A percentile compares a stretch with the other conserved stretches of the same genome.
phyloP scores from a whole-genome alignment of 2,329 filamentous ascomycete species.

The Anthostomella pinea region DNA sequence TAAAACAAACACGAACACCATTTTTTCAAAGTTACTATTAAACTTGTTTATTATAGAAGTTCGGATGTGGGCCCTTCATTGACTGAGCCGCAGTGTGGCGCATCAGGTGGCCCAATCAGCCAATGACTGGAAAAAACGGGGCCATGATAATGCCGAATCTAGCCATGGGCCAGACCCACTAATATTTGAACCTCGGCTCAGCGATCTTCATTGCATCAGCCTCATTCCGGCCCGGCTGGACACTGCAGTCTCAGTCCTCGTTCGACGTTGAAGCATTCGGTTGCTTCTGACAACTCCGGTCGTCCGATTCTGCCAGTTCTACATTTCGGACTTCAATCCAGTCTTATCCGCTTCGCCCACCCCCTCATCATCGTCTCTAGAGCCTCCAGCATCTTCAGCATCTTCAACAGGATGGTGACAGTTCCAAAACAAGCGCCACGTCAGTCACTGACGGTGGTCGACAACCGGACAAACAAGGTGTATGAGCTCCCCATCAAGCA shows the following conservation, averaged over 20 bases:
- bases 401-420: constrained; percentile 25
- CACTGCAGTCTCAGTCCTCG: background rate
- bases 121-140: too few relatives aligned
- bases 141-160: constrained; percentile 10
- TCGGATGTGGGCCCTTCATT: too few relatives aligned
- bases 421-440: constrained; percentile 26
- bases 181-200: constrained; percentile 15
- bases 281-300: constrained; percentile 13
- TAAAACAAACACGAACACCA: too few relatives aligned
- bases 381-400: too few relatives aligned
- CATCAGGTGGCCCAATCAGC: too few relatives aligned
- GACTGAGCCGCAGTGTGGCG: constrained; percentile 6
- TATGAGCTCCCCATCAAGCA: constrained; percentile 49
- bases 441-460: constrained; percentile 41
- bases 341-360: too few relatives aligned
- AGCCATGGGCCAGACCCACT: background rate
- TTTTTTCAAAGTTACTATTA: too few relatives aligned
- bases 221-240: background rate
- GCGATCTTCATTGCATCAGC: too few relatives aligned
- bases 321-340: too few relatives aligned
- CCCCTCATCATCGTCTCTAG: too few relatives aligned
- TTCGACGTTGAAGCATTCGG: constrained; percentile 1
- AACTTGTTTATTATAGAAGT: too few relatives aligned
- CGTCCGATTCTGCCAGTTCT: constrained; percentile 1
- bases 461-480: constrained; percentile 47